Base-by-base conservation (phyloP, 768 basidiomycete genomes). In the Russula sp. region DNA sequence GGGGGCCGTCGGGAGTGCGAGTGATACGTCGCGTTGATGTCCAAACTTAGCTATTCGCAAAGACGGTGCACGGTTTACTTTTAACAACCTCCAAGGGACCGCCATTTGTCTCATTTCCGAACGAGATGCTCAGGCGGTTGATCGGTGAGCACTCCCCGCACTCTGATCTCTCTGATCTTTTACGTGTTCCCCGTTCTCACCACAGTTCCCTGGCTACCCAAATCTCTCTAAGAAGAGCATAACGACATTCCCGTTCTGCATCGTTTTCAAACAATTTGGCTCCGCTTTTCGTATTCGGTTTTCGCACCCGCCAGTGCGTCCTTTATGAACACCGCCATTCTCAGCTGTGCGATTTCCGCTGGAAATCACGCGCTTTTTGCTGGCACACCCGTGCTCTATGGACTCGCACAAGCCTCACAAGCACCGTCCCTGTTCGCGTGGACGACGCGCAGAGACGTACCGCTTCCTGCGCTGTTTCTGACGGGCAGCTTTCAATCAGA, bases 311-410 rank as follows among this genome's bases (percentile, higher is more conserved):
- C 78, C 13, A 88, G 90, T 20, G 91, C 85, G 26, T 89, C 89
- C 0, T 86, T 89, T 72, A 92, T 94, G 89, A 93, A 94, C 72
- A 84, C 90, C 1, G 90, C 92, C 50, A 83, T 92, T 65, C 79
- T 92, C 52, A 88, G 89, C 0, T 92, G 90, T 0, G 91, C 91
- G 22, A 77, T 93, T 44, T 91, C 89, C 13, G 92, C 90, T 20
- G 91, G 90, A 0, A 93, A 93, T 68, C 92, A 94, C 70, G 92
- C 92, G 0, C 77, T 94, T 26, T 94, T 90, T 68, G 88, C 92
- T 1, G 92, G 92, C 1, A 92, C 90, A 1, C 83, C 92, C 49
- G 88, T 93, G 2, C 80, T 93, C 1, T 91, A 90, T 70, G 85
- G 88, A 28, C 81, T 92, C 24, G 80, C 89, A 4, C 77, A 83